Percentiles rank a stretch among this genome's conserved stretches.
These are phyloP conservation scores for Adansonia digitata DNA, from an alignment of 345 rosid genomes.

Conservation along the genomic window DNA sequence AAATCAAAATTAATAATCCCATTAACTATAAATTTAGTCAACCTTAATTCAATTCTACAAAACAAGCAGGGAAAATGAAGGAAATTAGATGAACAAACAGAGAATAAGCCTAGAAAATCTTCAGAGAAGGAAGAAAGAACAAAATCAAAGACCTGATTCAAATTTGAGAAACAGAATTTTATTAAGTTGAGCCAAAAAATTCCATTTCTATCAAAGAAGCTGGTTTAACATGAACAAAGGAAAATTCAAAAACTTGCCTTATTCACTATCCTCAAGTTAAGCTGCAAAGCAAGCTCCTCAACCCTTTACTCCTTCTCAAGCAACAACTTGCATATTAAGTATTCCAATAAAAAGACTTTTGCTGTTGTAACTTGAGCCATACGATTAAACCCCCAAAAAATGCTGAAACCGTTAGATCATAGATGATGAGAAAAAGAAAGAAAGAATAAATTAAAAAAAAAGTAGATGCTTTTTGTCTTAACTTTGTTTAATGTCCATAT, in stretches of 20 bases:
- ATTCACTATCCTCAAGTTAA: background rate
- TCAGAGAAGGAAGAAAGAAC: background rate
- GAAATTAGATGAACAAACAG: background rate
- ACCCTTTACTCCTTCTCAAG: background rate
- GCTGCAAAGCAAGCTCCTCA: background rate
- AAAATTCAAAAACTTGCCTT: background rate
- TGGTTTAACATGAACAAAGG: too few relatives aligned
- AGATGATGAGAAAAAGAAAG: background rate
- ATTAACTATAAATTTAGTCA: too few relatives aligned
- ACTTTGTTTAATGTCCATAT: background rate
- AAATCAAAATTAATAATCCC: background rate
- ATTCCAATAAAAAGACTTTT: background rate
- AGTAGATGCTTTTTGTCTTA: background rate
- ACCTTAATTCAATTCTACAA: background rate
- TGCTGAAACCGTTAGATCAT: background rate
- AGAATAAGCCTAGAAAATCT: background rate
- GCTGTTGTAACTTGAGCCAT: background rate
- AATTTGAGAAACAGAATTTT: too few relatives aligned
- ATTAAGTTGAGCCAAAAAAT: too few relatives aligned
- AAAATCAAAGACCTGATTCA: background rate
- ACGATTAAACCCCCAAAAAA: background rate
- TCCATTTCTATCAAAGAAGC: too few relatives aligned
- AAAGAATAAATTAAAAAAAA: too few relatives aligned
- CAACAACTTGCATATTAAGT: background rate
- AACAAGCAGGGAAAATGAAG: background rate